phyloP scores from a whole-genome alignment of 129 eudicot species.

The Flaveria linearis region DNA sequence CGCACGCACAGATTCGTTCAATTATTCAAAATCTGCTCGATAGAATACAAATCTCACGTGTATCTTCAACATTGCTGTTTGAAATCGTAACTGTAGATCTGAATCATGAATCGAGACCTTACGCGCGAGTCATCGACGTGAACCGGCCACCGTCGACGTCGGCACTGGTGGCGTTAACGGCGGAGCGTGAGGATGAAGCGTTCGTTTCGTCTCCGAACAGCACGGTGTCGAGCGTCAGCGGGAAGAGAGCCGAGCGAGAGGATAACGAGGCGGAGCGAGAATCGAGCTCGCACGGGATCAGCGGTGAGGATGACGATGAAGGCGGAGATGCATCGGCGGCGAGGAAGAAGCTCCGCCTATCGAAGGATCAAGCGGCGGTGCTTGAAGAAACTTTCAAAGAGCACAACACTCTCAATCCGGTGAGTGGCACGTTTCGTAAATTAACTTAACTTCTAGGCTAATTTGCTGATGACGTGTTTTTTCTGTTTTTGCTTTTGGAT shows the following conservation, averaged over 20 bases:
- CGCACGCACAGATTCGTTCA: not conserved
- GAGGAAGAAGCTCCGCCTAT: slow-evolving; percentile 73
- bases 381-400: slow-evolving; percentile 83
- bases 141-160: slow-evolving; percentile 48
- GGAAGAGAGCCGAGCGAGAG: slow-evolving; percentile 68
- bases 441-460: not conserved
- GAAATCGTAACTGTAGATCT: slow-evolving; percentile 37
- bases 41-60: not conserved
- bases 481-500: slow-evolving; percentile 1
- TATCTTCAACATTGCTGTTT: slow-evolving; percentile 6
- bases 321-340: slow-evolving; percentile 65
- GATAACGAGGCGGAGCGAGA: slow-evolving; percentile 63
- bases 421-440: slow-evolving; percentile 55
- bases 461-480: not conserved
- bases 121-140: slow-evolving; percentile 47
- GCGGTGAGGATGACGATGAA: slow-evolving; percentile 55
- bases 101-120: slow-evolving; percentile 47
- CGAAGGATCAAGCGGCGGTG: slow-evolving; percentile 80
- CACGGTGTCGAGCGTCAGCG: slow-evolving; percentile 75
- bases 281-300: slow-evolving; percentile 49
- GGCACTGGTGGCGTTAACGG: slow-evolving; percentile 34
- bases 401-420: slow-evolving; percentile 80
- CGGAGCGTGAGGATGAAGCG: slow-evolving; percentile 61
- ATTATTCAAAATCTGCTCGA: not conserved
- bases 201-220: slow-evolving; percentile 77